These are phyloP conservation scores for Bryoerythrophyllum caledonicum DNA, from an alignment of 225 moss, liverwort and hornwort genomes.

Conservation along the genomic window DNA sequence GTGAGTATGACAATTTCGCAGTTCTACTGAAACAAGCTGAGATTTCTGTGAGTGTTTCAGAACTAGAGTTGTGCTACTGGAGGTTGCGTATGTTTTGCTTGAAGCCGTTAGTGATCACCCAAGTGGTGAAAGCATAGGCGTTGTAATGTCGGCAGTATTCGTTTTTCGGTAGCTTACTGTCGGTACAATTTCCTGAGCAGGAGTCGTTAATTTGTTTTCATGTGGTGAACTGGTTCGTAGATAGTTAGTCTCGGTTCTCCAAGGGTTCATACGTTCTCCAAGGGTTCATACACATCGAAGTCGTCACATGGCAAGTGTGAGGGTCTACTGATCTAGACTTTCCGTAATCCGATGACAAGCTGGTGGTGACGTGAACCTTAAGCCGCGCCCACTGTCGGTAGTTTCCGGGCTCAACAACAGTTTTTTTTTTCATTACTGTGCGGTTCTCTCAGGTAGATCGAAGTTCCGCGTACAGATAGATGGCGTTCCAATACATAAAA, in stretches of 20 bases:
- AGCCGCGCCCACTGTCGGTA: conserved; percentile 1
- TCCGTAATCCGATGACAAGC: background rate
- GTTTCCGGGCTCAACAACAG: background rate
- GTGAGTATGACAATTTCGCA: background rate
- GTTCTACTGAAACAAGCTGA: background rate
- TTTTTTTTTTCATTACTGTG: too few relatives aligned
- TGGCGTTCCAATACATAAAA: background rate
- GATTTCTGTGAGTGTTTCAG: conserved; percentile 11
- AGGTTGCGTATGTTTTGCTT: background rate
- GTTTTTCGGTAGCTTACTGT: background rate
- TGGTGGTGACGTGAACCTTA: background rate
- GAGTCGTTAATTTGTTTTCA: background rate
- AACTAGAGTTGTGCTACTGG: background rate
- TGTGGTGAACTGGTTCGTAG: background rate
- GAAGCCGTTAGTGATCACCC: background rate
- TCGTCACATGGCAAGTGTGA: conserved; percentile 6
- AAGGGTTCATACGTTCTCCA: too few relatives aligned
- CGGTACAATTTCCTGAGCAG: background rate
- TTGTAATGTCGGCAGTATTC: background rate
- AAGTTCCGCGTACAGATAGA: background rate
- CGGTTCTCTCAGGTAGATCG: background rate
- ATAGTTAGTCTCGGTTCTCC: background rate
- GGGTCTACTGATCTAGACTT: background rate
- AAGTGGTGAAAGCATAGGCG: background rate
- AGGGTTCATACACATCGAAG: background rate